Evolutionary conservation across 129 eudicot genomes (phyloP).

Genomic region (Flaveria trinervia): DNA sequence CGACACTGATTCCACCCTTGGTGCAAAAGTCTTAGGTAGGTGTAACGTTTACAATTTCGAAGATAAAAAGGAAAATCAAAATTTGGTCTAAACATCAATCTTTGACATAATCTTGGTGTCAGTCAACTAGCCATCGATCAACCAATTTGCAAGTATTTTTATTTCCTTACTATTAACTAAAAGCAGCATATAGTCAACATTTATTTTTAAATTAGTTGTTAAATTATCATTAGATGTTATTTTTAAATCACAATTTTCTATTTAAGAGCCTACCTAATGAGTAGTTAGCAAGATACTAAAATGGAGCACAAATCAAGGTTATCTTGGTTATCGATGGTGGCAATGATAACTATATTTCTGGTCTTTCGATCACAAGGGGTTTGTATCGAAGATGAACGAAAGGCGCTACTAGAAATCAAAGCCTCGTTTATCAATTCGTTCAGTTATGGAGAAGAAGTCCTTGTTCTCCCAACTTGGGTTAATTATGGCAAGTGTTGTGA

Average conservation of each 20-base stretch:
- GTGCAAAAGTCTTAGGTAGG: too few relatives aligned
- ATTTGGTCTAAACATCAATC: too few relatives aligned
- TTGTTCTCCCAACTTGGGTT: slow-evolving; percentile 22
- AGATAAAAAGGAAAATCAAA: too few relatives aligned
- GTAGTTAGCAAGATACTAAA: not conserved
- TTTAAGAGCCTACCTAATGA: not conserved
- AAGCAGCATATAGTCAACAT: not conserved
- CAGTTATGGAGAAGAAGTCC: not conserved
- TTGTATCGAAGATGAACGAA: slow-evolving; percentile 26
- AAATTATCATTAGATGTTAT: not conserved
- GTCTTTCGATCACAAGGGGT: not conserved
- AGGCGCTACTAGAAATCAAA: slow-evolving; percentile 18
- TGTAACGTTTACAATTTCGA: too few relatives aligned
- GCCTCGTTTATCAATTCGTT: slow-evolving; percentile 12
- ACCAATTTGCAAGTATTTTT: too few relatives aligned
- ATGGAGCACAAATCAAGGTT: slow-evolving; percentile 1
- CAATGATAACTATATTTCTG: not conserved
- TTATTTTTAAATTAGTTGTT: not conserved
- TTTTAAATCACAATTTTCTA: not conserved
- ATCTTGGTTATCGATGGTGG: not conserved
- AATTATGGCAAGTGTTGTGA: slow-evolving; percentile 26
- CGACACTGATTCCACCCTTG: too few relatives aligned
- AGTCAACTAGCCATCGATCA: too few relatives aligned
- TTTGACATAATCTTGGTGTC: too few relatives aligned
- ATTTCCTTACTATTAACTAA: not conserved